Percentiles rank a stretch among this genome's conserved stretches.
Evolutionary conservation across 768 basidiomycete genomes (phyloP).

Genomic region (Amanita jacksonii): DNA sequence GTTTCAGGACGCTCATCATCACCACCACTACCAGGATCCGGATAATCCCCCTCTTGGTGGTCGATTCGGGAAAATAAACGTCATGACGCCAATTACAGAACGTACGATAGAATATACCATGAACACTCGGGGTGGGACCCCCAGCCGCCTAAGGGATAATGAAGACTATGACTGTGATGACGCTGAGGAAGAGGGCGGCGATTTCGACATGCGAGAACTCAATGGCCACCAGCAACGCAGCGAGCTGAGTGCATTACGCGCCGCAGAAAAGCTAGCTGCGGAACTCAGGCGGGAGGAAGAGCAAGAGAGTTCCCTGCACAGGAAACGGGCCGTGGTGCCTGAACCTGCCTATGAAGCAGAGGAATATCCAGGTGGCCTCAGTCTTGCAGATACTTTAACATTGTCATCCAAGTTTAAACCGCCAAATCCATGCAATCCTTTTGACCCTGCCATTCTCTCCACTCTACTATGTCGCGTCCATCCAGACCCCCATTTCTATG

Average conservation of each 20-base stretch:
- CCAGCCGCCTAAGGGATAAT: slow-evolving; percentile 22
- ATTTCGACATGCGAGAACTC: slow-evolving; percentile 9
- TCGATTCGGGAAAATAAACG: slow-evolving; percentile 73
- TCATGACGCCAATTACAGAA: slow-evolving; percentile 98
- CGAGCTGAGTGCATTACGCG: slow-evolving; percentile 39
- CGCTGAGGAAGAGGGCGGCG: slow-evolving; percentile 18
- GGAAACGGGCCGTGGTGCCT: too few relatives aligned
- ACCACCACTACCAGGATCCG: slow-evolving; percentile 7
- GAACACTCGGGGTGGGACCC: slow-evolving; percentile 44
- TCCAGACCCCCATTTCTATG: slow-evolving; percentile 50
- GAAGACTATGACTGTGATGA: slow-evolving; percentile 15
- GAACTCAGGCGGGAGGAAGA: slow-evolving; percentile 32
- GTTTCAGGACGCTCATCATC: slow-evolving; percentile 21
- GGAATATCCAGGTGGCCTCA: slow-evolving; percentile 55
- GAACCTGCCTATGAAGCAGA: slow-evolving; percentile 22
- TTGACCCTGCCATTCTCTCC: slow-evolving; percentile 54
- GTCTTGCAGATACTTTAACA: slow-evolving; percentile 54
- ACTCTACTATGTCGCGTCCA: slow-evolving; percentile 56
- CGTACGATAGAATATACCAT: slow-evolving; percentile 78
- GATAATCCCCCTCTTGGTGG: slow-evolving; percentile 51
- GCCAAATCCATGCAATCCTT: slow-evolving; percentile 85
- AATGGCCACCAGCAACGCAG: slow-evolving; percentile 24
- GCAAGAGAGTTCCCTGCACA: slow-evolving; percentile 9
- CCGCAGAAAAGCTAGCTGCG: slow-evolving; percentile 42
- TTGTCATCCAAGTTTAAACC: slow-evolving; percentile 58